Percentiles rank a stretch among this genome's conserved stretches.
Conservation (phyloP, 2,329 filamentous ascomycete species). For the Juglanconis oblonga region DNA sequence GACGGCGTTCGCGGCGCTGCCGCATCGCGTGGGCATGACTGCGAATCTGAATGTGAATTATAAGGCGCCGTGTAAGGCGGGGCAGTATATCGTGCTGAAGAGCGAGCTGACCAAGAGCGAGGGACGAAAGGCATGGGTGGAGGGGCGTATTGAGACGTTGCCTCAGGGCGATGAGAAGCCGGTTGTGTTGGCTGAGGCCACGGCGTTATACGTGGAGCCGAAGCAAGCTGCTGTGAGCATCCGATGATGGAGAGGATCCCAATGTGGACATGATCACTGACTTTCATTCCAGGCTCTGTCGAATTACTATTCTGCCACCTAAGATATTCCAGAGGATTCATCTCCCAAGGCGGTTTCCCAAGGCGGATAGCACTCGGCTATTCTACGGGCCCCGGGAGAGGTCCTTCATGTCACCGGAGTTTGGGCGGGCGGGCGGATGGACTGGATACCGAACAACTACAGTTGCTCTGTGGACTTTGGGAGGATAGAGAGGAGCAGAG, state of each 20-base stretch:
- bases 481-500: not conserved
- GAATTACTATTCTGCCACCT: constrained; percentile 1
- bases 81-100: constrained; percentile 71
- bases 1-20: constrained; percentile 84
- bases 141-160: constrained; percentile 80
- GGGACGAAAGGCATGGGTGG: constrained; percentile 91
- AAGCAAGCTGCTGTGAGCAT: constrained; percentile 70
- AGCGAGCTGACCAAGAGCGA: constrained; percentile 83
- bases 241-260: not conserved
- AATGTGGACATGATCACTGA: not conserved
- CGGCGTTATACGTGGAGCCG: constrained; percentile 85
- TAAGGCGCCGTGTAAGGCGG: constrained; percentile 72
- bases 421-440: not conserved
- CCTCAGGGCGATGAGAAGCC: constrained; percentile 60
- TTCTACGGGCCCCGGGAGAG: too few relatives aligned
- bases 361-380: too few relatives aligned
- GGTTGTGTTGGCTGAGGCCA: constrained; percentile 73
- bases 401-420: not conserved
- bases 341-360: too few relatives aligned
- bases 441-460: not conserved
- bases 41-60: constrained; percentile 84
- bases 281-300: constrained; percentile 6
- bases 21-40: constrained; percentile 81
- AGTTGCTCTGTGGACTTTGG: not conserved
- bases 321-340: constrained; percentile 9